These are phyloP conservation scores for Beta lomatogona DNA, from an alignment of 179 eudicot genomes.

Conservation along the genomic window DNA sequence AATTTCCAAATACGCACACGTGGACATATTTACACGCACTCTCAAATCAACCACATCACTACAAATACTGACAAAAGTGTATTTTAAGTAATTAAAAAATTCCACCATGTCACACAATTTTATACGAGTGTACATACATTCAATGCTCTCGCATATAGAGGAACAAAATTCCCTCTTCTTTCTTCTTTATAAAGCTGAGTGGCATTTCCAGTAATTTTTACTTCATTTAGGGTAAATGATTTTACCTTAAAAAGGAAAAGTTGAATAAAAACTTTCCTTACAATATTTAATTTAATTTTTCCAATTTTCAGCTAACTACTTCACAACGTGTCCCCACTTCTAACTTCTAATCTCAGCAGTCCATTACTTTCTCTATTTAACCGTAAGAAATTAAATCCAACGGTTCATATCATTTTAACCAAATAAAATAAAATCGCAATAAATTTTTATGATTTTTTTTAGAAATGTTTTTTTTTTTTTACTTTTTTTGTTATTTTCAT, in stretches of 20 bases:
- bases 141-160: no score
- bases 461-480: background rate
- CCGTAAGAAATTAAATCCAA: background rate
- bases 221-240: background rate
- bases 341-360: background rate
- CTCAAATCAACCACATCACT: background rate
- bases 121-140: background rate
- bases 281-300: constrained; percentile 5
- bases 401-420: background rate
- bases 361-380: background rate
- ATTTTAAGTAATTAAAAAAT: background rate
- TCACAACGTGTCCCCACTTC: constrained; percentile 4
- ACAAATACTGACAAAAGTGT: background rate
- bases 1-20: background rate
- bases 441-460: background rate
- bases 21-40: background rate
- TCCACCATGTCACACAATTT: background rate
- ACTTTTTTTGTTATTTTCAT: background rate
- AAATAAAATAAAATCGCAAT: background rate
- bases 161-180: background rate
- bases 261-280: constrained; percentile 2
- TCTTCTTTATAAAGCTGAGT: constrained; percentile 19
- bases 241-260: background rate
- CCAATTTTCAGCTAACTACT: constrained; percentile 19
- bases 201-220: constrained; percentile 10